Base-by-base conservation (phyloP, 176 grass and related monocot species). In the Triticum dicoccoides region DNA sequence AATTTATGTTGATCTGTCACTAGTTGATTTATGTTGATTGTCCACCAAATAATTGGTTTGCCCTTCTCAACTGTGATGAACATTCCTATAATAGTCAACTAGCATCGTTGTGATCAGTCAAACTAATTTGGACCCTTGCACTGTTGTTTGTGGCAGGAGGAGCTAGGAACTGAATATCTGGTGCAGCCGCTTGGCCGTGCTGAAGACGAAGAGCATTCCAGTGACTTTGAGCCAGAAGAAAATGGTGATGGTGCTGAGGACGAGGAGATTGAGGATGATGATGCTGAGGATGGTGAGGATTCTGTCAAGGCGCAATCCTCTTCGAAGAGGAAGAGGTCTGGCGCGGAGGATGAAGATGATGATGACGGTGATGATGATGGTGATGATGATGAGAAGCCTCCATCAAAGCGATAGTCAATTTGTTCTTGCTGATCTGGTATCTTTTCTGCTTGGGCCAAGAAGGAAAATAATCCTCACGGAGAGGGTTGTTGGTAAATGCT, bases 211-310 rank as follows among this genome's bases (percentile, higher is more conserved):
- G 84, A 84, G 32, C 76, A 89, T 62, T 89, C 84, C 4, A 89
- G 87, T 24, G 90, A 92, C 49, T 92, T 92, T 25, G 90, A 92
- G 49, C 90, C 87, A 0, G 87, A 89, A 9, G 90, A 92, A 32
- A 89, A 89, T 1, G 87, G 90, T 29, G 92, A 71, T 47, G 85
- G 69, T 47, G 87, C 25, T 1, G 83, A 92, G 5, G 90, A 92
- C 5, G 90, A 89, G 25, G 83, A 82, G 52, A 83, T 86, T 33
- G 82, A 91, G 17, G 90, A 75, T 2, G 78, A 82, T 0, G 86
- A 79, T 4, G 79, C 23, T 1, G 86, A 79, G 8, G 86, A 74
- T 14, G 90, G 66, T 34, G 69, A 80, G 17, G 66, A 79, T 81
- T 77, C 83, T 8, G 87, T 38, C 25, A 90, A 94, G 87, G 83